Percentiles rank a stretch among this genome's conserved stretches.
These are phyloP conservation scores for Myxozyma geophila DNA, from an alignment of 805 yeast species.

Conservation along the genomic window DNA sequence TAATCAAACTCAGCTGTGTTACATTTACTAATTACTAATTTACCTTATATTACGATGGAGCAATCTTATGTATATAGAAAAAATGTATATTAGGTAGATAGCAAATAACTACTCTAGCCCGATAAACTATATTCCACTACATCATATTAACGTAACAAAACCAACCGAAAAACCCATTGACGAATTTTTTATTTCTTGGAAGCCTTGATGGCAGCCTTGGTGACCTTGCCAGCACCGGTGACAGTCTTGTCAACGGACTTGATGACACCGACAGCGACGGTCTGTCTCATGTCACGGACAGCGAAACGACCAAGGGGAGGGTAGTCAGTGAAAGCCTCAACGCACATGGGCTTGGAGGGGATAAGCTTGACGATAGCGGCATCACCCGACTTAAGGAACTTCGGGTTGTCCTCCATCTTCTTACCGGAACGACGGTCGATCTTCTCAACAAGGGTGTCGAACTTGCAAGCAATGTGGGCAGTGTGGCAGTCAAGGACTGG, in stretches of 20 bases:
- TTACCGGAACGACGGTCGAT: slow-evolving; percentile 94
- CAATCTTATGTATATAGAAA: neutral
- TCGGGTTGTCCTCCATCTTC: slow-evolving; percentile 85
- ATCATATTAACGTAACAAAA: slow-evolving; percentile 12
- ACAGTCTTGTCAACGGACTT: slow-evolving; percentile 87
- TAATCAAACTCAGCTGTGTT: too few species aligned
- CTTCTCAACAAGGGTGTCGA: slow-evolving; percentile 78
- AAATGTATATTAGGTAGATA: neutral
- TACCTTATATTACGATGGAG: too few species aligned
- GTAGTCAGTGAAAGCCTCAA: slow-evolving; percentile 91
- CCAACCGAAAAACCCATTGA: slow-evolving; percentile 16
- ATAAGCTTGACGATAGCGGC: slow-evolving; percentile 91
- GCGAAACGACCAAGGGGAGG: slow-evolving; percentile 98
- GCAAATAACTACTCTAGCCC: slow-evolving; percentile 9
- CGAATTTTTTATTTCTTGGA: slow-evolving; percentile 61
- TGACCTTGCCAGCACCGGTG: slow-evolving; percentile 88
- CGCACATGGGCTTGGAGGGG: slow-evolving; percentile 91
- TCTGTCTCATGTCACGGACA: slow-evolving; percentile 99
- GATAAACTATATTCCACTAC: neutral
- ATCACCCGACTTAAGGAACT: slow-evolving; percentile 94
- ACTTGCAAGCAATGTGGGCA: slow-evolving; percentile 89
- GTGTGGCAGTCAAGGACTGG: slow-evolving; percentile 94
- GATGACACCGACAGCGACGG: slow-evolving; percentile 99
- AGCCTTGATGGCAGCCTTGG: slow-evolving; percentile 93
- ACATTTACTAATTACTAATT: too few species aligned